These are phyloP conservation scores for Pyrenula aspistea DNA, from an alignment of 495 filamentous ascomycete species.

Conservation along the genomic window DNA sequence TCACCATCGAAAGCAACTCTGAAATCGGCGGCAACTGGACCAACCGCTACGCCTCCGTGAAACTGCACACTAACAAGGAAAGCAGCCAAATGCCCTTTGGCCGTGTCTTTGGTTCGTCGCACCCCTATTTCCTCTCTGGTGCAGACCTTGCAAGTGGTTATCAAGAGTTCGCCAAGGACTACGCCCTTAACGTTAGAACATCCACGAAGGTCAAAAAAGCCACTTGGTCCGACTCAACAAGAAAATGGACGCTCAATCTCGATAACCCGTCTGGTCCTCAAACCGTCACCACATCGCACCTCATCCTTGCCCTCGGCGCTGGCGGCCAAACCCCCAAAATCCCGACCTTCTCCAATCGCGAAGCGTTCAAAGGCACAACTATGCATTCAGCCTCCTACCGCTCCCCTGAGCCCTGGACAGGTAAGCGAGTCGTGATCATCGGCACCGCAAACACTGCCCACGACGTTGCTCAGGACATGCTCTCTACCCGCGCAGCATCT, in stretches of 20 bases:
- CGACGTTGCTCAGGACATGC: slow-evolving; percentile 32
- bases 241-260: slow-evolving; percentile 18
- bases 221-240: slow-evolving; percentile 10
- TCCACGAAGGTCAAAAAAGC: slow-evolving; percentile 17
- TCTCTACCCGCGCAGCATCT: slow-evolving; percentile 18
- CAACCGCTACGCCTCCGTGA: slow-evolving; percentile 20
- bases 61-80: slow-evolving; percentile 21
- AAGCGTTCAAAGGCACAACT: slow-evolving; percentile 19
- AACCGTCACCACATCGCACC: slow-evolving; percentile 8
- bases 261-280: slow-evolving; percentile 7
- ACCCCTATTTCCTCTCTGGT: slow-evolving; percentile 21
- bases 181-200: slow-evolving; percentile 20
- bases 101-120: slow-evolving; percentile 16
- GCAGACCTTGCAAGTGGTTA: slow-evolving; percentile 24
- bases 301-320: slow-evolving; percentile 22
- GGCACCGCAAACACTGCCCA: slow-evolving; percentile 36
- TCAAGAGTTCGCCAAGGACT: slow-evolving; percentile 19
- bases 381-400: slow-evolving; percentile 25
- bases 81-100: slow-evolving; percentile 22
- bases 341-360: slow-evolving; percentile 12
- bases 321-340: slow-evolving; percentile 16
- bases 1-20: slow-evolving; percentile 21
- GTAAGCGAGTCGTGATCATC: slow-evolving; percentile 25
- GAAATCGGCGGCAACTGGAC: slow-evolving; percentile 24
- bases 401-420: slow-evolving; percentile 14